Conservation (phyloP, 1,284 basidiomycete species). For the Melampsora americana region DNA sequence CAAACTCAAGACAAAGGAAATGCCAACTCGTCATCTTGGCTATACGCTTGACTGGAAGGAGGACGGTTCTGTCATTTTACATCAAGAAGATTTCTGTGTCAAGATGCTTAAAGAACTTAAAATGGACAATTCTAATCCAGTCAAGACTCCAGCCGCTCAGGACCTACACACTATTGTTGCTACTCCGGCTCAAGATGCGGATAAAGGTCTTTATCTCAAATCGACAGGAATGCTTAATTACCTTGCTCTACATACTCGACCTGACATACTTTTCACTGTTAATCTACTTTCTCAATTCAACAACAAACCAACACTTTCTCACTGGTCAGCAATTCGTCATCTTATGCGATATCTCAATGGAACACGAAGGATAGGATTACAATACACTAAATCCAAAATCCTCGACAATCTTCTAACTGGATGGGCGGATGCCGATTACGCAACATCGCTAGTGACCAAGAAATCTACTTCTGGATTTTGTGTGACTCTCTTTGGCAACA, state of each 20-base stretch:
- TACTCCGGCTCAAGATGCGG: no score
- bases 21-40: slow-evolving; percentile 4
- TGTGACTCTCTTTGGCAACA: no score
- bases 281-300: slow-evolving; percentile 19
- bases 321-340: neutral
- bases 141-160: neutral
- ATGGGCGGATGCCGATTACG: slow-evolving; percentile 15
- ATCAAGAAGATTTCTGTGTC: neutral
- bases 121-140: neutral
- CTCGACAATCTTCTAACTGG: neutral
- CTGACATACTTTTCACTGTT: slow-evolving; percentile 12
- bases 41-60: neutral
- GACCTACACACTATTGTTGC: no score
- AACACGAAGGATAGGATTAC: neutral
- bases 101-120: slow-evolving; percentile 3
- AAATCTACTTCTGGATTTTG: no score
- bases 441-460: no score
- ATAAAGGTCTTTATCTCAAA: neutral
- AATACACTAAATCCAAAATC: neutral
- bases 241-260: slow-evolving; percentile 11
- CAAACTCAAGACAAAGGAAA: neutral
- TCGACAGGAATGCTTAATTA: slow-evolving; percentile 8
- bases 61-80: neutral
- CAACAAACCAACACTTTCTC: neutral
- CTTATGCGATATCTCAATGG: neutral